Conservation (phyloP, 495 filamentous ascomycete species). For the Hyaloscypha bicolor region DNA sequence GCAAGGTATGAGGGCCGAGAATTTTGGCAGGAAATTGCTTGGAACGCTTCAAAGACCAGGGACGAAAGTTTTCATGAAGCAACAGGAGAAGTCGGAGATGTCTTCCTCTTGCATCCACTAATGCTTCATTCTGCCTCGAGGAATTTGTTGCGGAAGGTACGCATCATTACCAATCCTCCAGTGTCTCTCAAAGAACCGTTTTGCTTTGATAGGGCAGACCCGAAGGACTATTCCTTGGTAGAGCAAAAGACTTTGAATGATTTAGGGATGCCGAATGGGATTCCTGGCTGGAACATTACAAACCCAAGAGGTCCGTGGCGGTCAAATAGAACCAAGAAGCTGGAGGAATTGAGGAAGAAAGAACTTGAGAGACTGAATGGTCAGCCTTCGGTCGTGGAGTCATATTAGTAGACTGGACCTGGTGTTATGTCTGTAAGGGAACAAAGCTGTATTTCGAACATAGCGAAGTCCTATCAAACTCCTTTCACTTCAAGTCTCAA, state of each 20-base stretch:
- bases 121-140: conserved; percentile 69
- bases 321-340: conserved; percentile 43
- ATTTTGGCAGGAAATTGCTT: conserved; percentile 58
- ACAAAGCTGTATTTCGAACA: no score
- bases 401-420: no score
- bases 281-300: conserved; percentile 65
- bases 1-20: conserved; percentile 44
- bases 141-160: conserved; percentile 58
- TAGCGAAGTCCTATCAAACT: no score
- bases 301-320: conserved; percentile 32
- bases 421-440: no score
- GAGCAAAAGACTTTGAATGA: conserved; percentile 65
- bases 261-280: conserved; percentile 55
- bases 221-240: conserved; percentile 62
- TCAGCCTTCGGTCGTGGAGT: background rate
- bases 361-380: conserved; percentile 34
- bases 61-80: conserved; percentile 64
- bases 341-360: conserved; percentile 53
- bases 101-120: conserved; percentile 71
- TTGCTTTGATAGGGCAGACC: conserved; percentile 61
- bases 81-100: conserved; percentile 65
- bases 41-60: conserved; percentile 30
- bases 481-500: no score
- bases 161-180: conserved; percentile 75
- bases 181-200: conserved; percentile 66